These are phyloP conservation scores for Leptomonas seymouri DNA, from an alignment of 208 protist species.

Conservation along the genomic window DNA sequence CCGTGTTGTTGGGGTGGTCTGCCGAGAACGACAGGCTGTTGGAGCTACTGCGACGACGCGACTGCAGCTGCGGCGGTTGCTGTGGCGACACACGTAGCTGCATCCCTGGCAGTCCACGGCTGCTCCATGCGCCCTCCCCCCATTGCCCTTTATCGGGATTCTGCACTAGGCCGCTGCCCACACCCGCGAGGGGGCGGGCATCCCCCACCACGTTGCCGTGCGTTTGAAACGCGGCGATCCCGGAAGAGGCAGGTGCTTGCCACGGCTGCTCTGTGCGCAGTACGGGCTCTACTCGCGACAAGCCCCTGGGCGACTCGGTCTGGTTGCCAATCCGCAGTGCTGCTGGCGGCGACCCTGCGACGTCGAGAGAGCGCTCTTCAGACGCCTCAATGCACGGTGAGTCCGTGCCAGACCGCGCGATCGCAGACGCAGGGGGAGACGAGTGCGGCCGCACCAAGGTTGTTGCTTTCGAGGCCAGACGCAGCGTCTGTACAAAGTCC, in stretches of 20 bases:
- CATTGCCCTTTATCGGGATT: not conserved
- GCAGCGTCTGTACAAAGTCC: constrained; percentile 6
- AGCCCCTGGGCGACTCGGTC: not conserved
- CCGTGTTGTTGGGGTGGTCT: not conserved
- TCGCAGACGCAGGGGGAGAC: not conserved
- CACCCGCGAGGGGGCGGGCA: constrained; percentile 10
- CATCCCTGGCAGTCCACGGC: constrained; percentile 1
- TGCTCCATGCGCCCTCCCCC: not conserved
- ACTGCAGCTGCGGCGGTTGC: constrained; percentile 13
- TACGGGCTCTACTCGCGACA: not conserved
- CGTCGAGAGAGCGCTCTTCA: not conserved
- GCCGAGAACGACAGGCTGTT: constrained; percentile 20
- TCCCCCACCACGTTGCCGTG: constrained; percentile 33
- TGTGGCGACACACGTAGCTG: not conserved
- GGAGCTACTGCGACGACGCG: constrained; percentile 13
- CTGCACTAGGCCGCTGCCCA: not conserved
- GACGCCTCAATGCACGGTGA: not conserved
- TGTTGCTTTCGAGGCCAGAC: too few relatives aligned
- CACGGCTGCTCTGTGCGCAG: not conserved
- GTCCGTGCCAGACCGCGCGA: not conserved
- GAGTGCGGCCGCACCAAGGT: not conserved
- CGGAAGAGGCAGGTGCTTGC: too few relatives aligned
- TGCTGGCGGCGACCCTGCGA: not conserved
- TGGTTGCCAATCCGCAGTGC: not conserved
- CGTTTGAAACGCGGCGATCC: constrained; percentile 9